phyloP scores from a whole-genome alignment of 441 rosid genomes.

The Kokia cookei region DNA sequence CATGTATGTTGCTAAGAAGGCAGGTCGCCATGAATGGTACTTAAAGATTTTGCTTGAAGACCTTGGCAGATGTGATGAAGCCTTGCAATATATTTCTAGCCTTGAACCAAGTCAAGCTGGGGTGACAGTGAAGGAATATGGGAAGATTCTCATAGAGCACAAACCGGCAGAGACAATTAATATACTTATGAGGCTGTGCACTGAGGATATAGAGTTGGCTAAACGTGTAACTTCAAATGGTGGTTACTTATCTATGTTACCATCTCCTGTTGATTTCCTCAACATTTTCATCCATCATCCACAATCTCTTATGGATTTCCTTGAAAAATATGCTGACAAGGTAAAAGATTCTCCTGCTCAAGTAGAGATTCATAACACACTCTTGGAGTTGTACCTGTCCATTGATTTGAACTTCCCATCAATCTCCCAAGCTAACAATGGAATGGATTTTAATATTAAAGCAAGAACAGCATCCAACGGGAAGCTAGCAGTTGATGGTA shows the following conservation, averaged over 20 bases:
- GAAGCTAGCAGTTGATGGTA: constrained; percentile 27
- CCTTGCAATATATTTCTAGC: constrained; percentile 81
- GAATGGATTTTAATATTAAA: constrained; percentile 34
- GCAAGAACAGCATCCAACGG: constrained; percentile 41
- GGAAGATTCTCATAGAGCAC: constrained; percentile 93
- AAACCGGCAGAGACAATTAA: constrained; percentile 78
- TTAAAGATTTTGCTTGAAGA: constrained; percentile 93
- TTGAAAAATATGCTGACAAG: constrained; percentile 72
- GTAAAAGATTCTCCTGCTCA: constrained; percentile 96
- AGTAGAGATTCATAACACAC: constrained; percentile 89
- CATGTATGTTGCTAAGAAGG: constrained; percentile 97
- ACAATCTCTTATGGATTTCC: constrained; percentile 77
- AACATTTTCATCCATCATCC: constrained; percentile 88
- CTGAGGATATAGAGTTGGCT: constrained; percentile 55
- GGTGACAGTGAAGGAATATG: constrained; percentile 88
- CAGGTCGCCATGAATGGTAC: constrained; percentile 95
- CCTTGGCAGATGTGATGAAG: constrained; percentile 91
- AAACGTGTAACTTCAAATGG: constrained; percentile 58
- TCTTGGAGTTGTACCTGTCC: constrained; percentile 85
- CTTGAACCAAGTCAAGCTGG: constrained; percentile 98
- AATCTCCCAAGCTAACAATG: constrained; percentile 56
- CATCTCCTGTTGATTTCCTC: constrained; percentile 96
- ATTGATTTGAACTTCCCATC: constrained; percentile 86
- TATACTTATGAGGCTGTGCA: constrained; percentile 87
- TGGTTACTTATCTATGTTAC: constrained; percentile 72